Evolutionary conservation across 441 rosid species (phyloP).

Genomic region (Melianthus villosus): DNA sequence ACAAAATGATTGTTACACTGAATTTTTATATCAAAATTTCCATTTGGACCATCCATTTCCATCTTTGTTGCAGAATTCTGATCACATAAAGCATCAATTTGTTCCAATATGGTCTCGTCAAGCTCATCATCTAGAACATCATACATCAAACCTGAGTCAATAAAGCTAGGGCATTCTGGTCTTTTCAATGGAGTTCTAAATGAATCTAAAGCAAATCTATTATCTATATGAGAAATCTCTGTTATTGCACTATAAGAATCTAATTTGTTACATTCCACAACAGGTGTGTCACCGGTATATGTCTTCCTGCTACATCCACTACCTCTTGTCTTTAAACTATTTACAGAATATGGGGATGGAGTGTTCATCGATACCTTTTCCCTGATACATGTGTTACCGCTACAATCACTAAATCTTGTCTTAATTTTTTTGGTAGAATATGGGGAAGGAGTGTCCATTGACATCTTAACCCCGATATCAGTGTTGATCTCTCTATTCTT

Average conservation of each 20-base stretch:
- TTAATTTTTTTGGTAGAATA: too few relatives aligned
- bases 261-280: too few relatives aligned
- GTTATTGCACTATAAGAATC: constrained; percentile 8
- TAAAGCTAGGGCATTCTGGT: constrained; percentile 15
- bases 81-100: constrained; percentile 56
- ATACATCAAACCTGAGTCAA: constrained; percentile 17
- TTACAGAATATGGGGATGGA: too few relatives aligned
- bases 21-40: constrained; percentile 10
- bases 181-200: constrained; percentile 32
- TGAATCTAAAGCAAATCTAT: constrained; percentile 14
- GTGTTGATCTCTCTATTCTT: too few relatives aligned
- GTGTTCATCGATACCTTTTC: too few relatives aligned
- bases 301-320: too few relatives aligned
- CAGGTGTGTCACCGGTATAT: too few relatives aligned
- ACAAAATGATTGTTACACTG: constrained; percentile 10
- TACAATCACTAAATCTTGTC: too few relatives aligned
- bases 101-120: constrained; percentile 44
- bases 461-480: too few relatives aligned
- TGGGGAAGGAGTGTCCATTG: too few relatives aligned
- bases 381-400: too few relatives aligned
- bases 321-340: too few relatives aligned
- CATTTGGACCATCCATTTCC: constrained; percentile 14
- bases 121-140: constrained; percentile 56
- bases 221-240: constrained; percentile 6
- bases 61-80: constrained; percentile 27